A percentile compares a stretch with the other conserved stretches of the same genome.
phyloP scores from a whole-genome alignment of 2,329 filamentous ascomycete species.

The Paecilomyces variotii region DNA sequence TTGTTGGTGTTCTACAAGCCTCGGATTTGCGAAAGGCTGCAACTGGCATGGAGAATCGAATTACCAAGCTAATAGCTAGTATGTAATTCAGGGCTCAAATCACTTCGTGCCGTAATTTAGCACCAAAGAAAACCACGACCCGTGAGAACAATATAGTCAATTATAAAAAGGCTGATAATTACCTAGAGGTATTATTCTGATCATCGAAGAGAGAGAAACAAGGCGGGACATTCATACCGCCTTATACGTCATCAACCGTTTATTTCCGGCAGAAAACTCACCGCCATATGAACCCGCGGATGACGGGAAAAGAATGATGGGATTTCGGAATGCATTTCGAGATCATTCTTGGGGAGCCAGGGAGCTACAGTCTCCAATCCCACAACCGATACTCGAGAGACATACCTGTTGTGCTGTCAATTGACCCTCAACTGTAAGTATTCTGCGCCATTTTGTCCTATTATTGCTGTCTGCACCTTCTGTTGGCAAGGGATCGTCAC shows the following conservation, averaged over 20 bases:
- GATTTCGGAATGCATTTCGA: not conserved
- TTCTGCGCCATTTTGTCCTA: not conserved
- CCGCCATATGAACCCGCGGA: not conserved
- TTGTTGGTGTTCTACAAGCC: too few species aligned
- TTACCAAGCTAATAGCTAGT: not conserved
- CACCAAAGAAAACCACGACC: too few species aligned
- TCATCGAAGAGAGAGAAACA: not conserved
- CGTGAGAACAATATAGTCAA: not conserved
- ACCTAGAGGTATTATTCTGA: not conserved
- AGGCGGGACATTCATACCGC: not conserved
- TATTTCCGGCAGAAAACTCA: not conserved
- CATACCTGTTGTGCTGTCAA: not conserved
- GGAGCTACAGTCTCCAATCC: not conserved
- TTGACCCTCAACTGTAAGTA: not conserved
- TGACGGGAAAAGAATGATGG: not conserved
- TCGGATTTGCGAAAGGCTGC: too few species aligned
- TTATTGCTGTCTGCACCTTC: not conserved
- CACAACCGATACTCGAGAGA: not conserved
- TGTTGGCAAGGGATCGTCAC: not conserved
- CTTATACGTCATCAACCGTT: not conserved
- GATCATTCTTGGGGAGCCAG: not conserved
- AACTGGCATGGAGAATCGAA: not conserved
- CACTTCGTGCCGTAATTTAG: too few species aligned
- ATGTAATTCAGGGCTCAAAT: too few species aligned
- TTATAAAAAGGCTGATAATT: not conserved